Conservation (phyloP, 202 grass and related monocot species). For the Cymbopogon flexuosus region DNA sequence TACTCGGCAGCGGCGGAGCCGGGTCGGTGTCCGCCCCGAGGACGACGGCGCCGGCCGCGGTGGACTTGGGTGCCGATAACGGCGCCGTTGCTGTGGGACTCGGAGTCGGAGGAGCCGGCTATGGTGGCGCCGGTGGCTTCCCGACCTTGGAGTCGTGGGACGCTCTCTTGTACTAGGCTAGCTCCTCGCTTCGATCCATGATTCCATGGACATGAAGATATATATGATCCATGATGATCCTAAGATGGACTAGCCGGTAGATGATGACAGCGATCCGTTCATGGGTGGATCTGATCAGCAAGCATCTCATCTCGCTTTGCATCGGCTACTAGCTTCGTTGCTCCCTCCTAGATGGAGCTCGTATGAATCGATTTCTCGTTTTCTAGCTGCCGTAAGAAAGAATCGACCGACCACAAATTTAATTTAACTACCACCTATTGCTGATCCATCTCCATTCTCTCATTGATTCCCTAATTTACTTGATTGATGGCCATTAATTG, state of each 20-base stretch:
- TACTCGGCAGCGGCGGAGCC: neutral
- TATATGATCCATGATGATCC: neutral
- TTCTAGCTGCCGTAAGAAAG: no score
- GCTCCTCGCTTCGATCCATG: neutral
- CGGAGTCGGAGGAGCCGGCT: neutral
- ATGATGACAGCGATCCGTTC: neutral
- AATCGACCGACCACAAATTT: neutral
- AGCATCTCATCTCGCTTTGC: no score
- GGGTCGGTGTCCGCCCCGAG: neutral
- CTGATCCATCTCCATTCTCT: neutral
- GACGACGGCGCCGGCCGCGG: neutral
- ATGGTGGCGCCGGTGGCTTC: constrained; percentile 14
- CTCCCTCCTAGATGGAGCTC: no score
- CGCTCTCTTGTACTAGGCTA: constrained; percentile 23
- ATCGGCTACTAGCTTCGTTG: no score
- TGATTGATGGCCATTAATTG: neutral
- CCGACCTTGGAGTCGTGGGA: constrained; percentile 79
- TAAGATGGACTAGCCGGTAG: neutral
- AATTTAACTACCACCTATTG: neutral
- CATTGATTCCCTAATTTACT: no score
- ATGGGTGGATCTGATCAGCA: no score
- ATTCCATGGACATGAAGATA: neutral
- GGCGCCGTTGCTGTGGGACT: neutral
- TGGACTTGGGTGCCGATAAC: neutral
- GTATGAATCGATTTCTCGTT: no score